Evolutionary conservation across 2,329 filamentous ascomycete genomes (phyloP), one percentile per base, ranked within the genome.

Genomic region (Pyricularia grisea): DNA sequence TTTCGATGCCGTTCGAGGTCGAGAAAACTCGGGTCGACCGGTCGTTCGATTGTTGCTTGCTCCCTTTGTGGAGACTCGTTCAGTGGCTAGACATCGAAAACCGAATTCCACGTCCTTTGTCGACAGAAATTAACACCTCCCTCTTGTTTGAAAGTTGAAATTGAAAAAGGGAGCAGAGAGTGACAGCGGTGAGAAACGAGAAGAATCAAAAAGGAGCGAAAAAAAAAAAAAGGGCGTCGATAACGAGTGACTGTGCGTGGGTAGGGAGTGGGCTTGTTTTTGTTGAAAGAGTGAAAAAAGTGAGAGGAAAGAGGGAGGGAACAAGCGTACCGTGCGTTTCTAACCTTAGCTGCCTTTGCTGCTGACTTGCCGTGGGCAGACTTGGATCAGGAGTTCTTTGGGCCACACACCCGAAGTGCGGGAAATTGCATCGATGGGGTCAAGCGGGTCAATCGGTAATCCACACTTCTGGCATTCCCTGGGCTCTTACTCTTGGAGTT

Each of bases 41-140:
- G n/a, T 61, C 58, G 58, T 25, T 25, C 25, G n/a, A 61, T 61
- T 67, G 55, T 50, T 67, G 65, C 65, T 42, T 27, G 65, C 65
- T 67, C 65, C 65, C 31, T 27, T 67, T 25, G 58, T 67, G 65
- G 65, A 67, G 65, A 36, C 65, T 67, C 65, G 65, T 67, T 67
- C 28, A 67, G 65, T 67, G 65, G 65, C 65, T 50, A 27, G 33
- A 58, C 65, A 67, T 67, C 58, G 65, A 67, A 67, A 50, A 36
- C 65, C 25, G 42, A 28, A 67, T 67, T 67, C 65, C 31, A 28
- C 65, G 33, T 67, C 65, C 23, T 55, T 27, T 3, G 27, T 17
- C 33, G 65, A 58, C n/a, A 67, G 20, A n/a, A 58, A 67, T 23
- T 25, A 12, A 61, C 58, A 17, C 10, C 23, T 61, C 58, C 58